Base-by-base conservation (phyloP, 352 stramenopile genomes). In the Pythium rhizo-oryzae region DNA sequence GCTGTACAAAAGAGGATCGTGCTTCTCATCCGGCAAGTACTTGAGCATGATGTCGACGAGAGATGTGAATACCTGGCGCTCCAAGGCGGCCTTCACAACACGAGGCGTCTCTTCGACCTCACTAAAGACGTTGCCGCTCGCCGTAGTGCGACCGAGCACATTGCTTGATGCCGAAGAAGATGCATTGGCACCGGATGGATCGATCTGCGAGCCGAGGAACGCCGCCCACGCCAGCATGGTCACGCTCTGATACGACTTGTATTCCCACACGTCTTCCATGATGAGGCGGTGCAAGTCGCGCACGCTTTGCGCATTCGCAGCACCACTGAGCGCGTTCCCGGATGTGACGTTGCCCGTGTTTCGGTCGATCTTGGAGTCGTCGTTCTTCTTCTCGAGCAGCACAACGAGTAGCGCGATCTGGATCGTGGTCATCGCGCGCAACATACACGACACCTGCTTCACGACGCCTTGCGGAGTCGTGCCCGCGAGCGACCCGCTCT, bases 401-500 rank as follows among this genome's bases (percentile, higher is more conserved):
- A 88, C 79, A 33, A 79, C 74, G 15, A 92, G 74, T 30, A 92
- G 69, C 21, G 87, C 78, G 35, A 92, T 79, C 70, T 95, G 81
- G 30, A 93, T 54, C 15, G 84, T 81, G 30, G 81, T 89, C 65
- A 93, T 87, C 9, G 87, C 79, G 62, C 90, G 85, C 50, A 95
- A 60, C 73, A 92, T 88, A 61, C 79, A 94, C 37, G 84, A 80
- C 6, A 92, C 80, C 67, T 93, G 84, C 79, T 88, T 87, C 30
- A 92, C 84, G 0, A 77, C 79, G 51, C 79, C 80, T 59, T 91
- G 80, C 0, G 84, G 85, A 9, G 82, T 89, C 46, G 80, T 85
- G 11, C 81, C 82, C 24, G 80, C 81, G 9, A 90, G 65, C 18
- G 77, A 91, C 41, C 80, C 81, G 46, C 81, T 81, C 65, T 91